Percentiles rank a stretch among this genome's conserved stretches.
Evolutionary conservation across 2,329 filamentous ascomycete genomes (phyloP).

Genomic region (Colletotrichum sp.): DNA sequence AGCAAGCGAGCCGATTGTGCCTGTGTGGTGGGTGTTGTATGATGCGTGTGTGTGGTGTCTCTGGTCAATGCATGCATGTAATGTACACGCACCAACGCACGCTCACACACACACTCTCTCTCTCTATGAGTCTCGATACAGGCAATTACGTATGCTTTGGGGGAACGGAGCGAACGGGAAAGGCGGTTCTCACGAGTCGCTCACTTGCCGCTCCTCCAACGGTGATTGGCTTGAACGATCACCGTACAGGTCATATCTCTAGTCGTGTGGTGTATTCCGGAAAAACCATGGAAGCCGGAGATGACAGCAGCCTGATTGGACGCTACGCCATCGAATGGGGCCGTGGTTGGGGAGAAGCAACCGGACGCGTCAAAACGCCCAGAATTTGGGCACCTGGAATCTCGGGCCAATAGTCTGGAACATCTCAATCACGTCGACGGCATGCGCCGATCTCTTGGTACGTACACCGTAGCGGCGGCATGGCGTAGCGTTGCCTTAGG

Average conservation of each 20-base stretch:
- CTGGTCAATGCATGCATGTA: conserved; percentile 7
- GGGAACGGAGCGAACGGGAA: neutral
- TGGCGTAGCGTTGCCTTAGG: conserved; percentile 2
- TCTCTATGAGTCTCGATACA: neutral
- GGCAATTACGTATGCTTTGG: neutral
- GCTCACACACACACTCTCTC: neutral
- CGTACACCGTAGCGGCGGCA: neutral
- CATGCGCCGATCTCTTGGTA: conserved; percentile 12
- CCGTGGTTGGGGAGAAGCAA: neutral
- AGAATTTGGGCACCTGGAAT: conserved; percentile 1
- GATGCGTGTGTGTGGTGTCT: neutral
- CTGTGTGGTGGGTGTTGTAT: neutral
- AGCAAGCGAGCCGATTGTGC: conserved; percentile 9
- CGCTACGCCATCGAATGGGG: neutral
- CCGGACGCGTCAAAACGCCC: neutral
- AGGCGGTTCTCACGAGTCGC: neutral
- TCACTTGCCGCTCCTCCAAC: neutral
- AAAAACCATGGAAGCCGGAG: neutral
- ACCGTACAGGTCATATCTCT: neutral
- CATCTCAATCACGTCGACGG: conserved; percentile 5
- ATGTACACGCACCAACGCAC: neutral
- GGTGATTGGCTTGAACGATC: neutral
- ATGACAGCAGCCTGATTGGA: neutral
- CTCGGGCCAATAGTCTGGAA: conserved; percentile 16
- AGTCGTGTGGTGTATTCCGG: neutral